phyloP scores from a whole-genome alignment of 495 filamentous ascomycete genomes.

The Tuber aestivum region DNA sequence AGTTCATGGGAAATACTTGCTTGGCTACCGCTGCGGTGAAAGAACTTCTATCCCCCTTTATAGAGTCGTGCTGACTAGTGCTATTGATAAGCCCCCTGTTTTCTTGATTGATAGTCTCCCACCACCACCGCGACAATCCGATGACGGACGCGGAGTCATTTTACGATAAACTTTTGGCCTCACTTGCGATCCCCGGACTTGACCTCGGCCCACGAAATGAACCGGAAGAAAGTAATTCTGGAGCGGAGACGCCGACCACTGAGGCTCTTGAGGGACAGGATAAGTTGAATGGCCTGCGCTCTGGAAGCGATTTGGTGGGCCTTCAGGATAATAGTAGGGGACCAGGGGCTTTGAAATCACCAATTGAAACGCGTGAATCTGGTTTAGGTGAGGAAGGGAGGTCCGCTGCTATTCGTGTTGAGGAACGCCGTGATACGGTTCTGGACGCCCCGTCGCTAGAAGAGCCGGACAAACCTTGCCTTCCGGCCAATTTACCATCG shows the following conservation, averaged over 20 bases:
- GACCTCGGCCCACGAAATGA: background rate
- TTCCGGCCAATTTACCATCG: background rate
- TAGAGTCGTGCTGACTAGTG: background rate
- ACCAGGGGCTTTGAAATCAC: background rate
- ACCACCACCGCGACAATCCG: background rate
- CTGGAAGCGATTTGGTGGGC: background rate
- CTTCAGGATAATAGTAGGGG: background rate
- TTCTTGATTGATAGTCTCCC: background rate
- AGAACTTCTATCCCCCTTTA: background rate
- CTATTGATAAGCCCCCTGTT: conserved; percentile 3
- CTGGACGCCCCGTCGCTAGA: background rate
- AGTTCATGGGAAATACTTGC: background rate
- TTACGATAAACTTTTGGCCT: conserved; percentile 39
- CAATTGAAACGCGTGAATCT: background rate
- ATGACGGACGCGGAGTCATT: conserved; percentile 40
- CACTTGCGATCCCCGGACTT: conserved; percentile 22
- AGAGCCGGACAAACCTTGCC: background rate
- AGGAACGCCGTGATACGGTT: background rate
- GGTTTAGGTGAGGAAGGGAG: background rate
- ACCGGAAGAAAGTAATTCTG: background rate
- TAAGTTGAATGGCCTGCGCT: background rate
- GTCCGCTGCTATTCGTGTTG: background rate
- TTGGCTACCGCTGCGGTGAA: background rate
- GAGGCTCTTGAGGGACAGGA: background rate
- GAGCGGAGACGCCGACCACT: background rate